Base-by-base conservation (phyloP, 2,329 filamentous ascomycete species). In the Nigrospora oryzae region DNA sequence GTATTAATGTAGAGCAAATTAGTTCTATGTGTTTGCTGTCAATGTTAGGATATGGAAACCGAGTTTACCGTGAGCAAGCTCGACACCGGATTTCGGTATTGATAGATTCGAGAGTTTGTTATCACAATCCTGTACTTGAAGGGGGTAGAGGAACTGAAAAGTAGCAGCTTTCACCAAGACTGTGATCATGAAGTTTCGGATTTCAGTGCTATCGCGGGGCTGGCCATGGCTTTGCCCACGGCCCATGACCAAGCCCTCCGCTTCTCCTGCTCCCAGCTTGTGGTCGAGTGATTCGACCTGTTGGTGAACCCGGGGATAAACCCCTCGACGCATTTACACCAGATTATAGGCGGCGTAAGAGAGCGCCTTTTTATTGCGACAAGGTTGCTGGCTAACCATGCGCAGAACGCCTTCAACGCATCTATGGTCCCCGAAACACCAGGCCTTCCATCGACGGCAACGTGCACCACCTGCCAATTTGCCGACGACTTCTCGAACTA, bases 381-480 rank as follows among this genome's bases (percentile, higher is more conserved):
- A 14, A 14, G 11, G 11, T 19, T 34, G 11, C 14, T 3, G 30
- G 17, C 16, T 5, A 30, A n/a, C 56, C 58, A 14, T 47, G 53
- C 32, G 13, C 48, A 7, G 57, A 59, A 61, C 50, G 57, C 56
- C 16, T 57, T 61, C 46, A 61, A 61, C 43, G 56, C 56, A n/a
- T 55, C 48, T 48, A 61, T 41, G 39, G 30, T 34, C 10, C 30
- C 30, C 12, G 16, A 16, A 6, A 41, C 32, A 15, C 39, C 34
- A 38, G 58, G 60, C 42, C 57, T 57, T 3, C 49, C 57, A 34
- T 49, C 40, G 23, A 44, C 38, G n/a, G 58, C 66, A 4, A 65
- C 60, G 11, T 70, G 67, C 57, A 70, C 67, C 1, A 67, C 58
- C 1, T 70, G 66, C 52, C 62, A 62, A n/a, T 66, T 67, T 40